These are phyloP conservation scores for Boletus semigastroideus DNA, from an alignment of 1,284 basidiomycete genomes.

Conservation along the genomic window DNA sequence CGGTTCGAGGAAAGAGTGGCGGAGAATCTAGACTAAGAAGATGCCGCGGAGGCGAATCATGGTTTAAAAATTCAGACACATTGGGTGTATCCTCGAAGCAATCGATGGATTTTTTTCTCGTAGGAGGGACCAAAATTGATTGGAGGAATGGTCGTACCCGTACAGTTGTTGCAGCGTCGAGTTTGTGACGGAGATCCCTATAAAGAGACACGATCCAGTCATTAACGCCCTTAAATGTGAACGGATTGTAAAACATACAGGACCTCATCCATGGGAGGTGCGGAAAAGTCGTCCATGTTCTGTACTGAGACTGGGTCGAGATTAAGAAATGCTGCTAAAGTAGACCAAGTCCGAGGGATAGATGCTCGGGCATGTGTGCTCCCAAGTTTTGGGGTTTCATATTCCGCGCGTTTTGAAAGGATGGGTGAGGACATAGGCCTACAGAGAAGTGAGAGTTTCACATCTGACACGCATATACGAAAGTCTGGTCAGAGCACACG, in stretches of 20 bases:
- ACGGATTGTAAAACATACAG: conserved; percentile 27
- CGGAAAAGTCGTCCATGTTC: conserved; percentile 21
- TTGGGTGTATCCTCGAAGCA: conserved; percentile 7
- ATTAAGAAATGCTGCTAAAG: conserved; percentile 16
- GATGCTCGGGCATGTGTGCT: conserved; percentile 15
- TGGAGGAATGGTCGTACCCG: conserved; percentile 26
- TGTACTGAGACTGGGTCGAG: conserved; percentile 24
- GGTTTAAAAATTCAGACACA: conserved; percentile 34
- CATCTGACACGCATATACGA: conserved; percentile 23
- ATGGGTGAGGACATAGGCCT: conserved; percentile 42
- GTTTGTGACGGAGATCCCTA: conserved; percentile 36
- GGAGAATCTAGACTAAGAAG: conserved; percentile 33
- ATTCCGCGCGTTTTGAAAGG: conserved; percentile 38
- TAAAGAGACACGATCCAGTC: neutral
- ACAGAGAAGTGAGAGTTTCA: conserved; percentile 20
- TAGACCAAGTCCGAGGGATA: conserved; percentile 27
- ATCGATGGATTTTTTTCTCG: neutral
- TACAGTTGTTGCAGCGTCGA: conserved; percentile 30
- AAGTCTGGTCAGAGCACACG: conserved; percentile 14
- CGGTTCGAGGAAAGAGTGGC: conserved; percentile 48
- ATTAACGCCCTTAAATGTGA: conserved; percentile 2
- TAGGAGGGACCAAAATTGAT: conserved; percentile 7
- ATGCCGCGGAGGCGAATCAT: conserved; percentile 32
- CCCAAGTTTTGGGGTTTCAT: conserved; percentile 39
- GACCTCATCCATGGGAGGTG: conserved; percentile 31